Percentiles rank a stretch among this genome's conserved stretches.
phyloP scores from a whole-genome alignment of 306 rosid genomes.

The Astragalus membranaceus region DNA sequence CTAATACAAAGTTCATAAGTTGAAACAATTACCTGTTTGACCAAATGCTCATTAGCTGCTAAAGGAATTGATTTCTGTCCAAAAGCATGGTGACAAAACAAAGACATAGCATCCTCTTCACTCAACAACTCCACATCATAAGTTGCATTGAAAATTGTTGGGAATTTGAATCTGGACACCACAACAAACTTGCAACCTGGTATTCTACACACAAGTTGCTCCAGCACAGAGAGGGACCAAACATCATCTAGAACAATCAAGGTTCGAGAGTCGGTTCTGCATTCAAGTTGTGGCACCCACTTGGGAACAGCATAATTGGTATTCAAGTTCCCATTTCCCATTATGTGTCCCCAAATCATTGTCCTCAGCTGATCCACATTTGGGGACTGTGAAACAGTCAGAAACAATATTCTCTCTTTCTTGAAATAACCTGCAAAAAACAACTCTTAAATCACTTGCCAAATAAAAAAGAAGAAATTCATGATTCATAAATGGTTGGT shows the following conservation, averaged over 20 bases:
- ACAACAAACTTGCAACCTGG: slow-evolving; percentile 70
- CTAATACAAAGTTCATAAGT: neutral
- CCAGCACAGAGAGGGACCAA: slow-evolving; percentile 58
- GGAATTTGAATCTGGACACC: slow-evolving; percentile 64
- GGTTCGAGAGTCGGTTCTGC: slow-evolving; percentile 24
- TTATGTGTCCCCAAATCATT: slow-evolving; percentile 51
- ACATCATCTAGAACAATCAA: slow-evolving; percentile 81
- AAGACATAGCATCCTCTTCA: slow-evolving; percentile 59
- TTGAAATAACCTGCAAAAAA: slow-evolving; percentile 49
- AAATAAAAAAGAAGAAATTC: too few relatives aligned
- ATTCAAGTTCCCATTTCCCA: slow-evolving; percentile 42
- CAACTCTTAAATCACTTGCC: neutral
- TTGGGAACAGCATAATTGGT: slow-evolving; percentile 41
- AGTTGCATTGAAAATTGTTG: slow-evolving; percentile 26
- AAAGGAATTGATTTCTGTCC: slow-evolving; percentile 67
- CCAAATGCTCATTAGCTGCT: slow-evolving; percentile 50
- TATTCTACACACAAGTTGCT: slow-evolving; percentile 41
- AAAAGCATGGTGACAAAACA: slow-evolving; percentile 88
- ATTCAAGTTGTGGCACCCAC: slow-evolving; percentile 33
- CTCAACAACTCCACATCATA: slow-evolving; percentile 66
- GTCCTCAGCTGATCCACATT: slow-evolving; percentile 57
- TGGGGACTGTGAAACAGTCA: slow-evolving; percentile 88
- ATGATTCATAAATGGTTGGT: too few relatives aligned
- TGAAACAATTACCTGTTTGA: slow-evolving; percentile 59
- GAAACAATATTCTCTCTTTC: slow-evolving; percentile 57